phyloP scores from a whole-genome alignment of 208 protist species.

The Trypanosoma melophagium region DNA sequence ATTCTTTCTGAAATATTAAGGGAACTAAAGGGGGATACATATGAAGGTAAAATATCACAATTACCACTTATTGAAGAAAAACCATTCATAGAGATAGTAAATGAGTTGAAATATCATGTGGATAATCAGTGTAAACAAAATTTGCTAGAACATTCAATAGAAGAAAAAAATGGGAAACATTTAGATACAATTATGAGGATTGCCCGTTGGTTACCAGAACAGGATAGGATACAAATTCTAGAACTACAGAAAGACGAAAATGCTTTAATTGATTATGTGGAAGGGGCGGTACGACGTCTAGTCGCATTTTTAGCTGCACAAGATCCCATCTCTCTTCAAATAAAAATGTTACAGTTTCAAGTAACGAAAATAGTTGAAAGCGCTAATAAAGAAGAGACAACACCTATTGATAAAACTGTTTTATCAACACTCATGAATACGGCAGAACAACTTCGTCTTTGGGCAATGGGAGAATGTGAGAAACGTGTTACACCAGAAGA shows the following conservation, averaged over 20 bases:
- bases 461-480: conserved; percentile 2
- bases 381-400: background rate
- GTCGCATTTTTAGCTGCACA: background rate
- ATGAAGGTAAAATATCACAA: background rate
- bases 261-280: conserved; percentile 21
- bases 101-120: conserved; percentile 14
- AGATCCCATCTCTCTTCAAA: conserved; percentile 8
- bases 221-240: conserved; percentile 4
- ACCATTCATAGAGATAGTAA: conserved; percentile 11
- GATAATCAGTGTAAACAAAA: background rate
- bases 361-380: conserved; percentile 4
- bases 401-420: conserved; percentile 8
- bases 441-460: conserved; percentile 21
- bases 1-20: conserved; percentile 12
- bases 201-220: conserved; percentile 23
- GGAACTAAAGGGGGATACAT: background rate
- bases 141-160: background rate
- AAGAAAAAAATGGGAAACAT: conserved; percentile 1
- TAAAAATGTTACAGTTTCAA: conserved; percentile 16
- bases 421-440: conserved; percentile 12
- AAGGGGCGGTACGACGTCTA: conserved; percentile 15
- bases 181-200: conserved; percentile 23
- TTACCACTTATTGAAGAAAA: conserved; percentile 6
- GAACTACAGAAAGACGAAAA: conserved; percentile 9
- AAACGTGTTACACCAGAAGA: conserved; percentile 1